phyloP scores from a whole-genome alignment of 1,139 yeast species.

The Magnusiomyces paraingens region DNA sequence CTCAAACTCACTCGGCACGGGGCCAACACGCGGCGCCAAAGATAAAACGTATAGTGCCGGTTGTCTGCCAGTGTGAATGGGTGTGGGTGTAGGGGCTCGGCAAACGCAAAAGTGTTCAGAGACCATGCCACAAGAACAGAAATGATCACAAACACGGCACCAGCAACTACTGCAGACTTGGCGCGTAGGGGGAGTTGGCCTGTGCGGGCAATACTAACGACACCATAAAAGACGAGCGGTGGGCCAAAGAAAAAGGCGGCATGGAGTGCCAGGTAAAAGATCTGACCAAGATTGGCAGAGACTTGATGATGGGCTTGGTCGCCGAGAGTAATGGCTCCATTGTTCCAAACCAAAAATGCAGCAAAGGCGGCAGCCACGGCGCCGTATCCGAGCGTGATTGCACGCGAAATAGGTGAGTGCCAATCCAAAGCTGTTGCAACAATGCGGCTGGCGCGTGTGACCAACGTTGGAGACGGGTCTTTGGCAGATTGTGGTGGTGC shows the following conservation, averaged over 20 bases:
- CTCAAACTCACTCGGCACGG: conserved; percentile 23
- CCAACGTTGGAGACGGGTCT: background rate
- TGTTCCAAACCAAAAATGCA: conserved; percentile 54
- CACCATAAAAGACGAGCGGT: conserved; percentile 13
- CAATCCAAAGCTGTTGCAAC: conserved; percentile 14
- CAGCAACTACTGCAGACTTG: conserved; percentile 1
- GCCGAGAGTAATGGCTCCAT: conserved; percentile 69
- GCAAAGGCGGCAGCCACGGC: conserved; percentile 48
- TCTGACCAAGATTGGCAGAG: conserved; percentile 67
- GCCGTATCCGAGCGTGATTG: conserved; percentile 44
- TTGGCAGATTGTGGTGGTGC: background rate
- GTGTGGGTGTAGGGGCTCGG: conserved; percentile 44
- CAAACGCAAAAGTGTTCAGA: background rate
- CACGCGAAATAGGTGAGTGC: conserved; percentile 12
- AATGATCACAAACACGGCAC: background rate
- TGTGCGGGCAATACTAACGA: background rate
- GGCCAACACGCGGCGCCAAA: conserved; percentile 52
- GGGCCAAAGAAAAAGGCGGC: conserved; percentile 62
- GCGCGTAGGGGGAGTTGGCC: background rate
- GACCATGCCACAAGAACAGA: background rate
- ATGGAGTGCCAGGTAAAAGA: conserved; percentile 70
- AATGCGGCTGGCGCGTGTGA: conserved; percentile 1
- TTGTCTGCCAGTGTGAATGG: conserved; percentile 92
- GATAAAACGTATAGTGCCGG: conserved; percentile 85
- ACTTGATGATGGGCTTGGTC: conserved; percentile 81